Conservation (phyloP, 140 eudicot species). For the Cichorium intybus region DNA sequence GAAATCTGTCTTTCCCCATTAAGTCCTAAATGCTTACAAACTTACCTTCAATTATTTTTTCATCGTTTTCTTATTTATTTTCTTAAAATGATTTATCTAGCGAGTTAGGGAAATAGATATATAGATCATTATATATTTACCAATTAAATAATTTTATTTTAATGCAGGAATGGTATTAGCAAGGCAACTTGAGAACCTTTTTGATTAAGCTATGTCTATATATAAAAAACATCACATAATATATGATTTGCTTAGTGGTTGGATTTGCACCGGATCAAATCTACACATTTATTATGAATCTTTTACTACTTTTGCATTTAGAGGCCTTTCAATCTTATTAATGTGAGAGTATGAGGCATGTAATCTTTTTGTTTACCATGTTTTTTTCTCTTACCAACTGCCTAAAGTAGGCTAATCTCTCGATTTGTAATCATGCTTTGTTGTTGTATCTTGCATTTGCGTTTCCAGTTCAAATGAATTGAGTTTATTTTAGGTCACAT, state of each 20-base stretch:
- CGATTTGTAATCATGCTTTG: slow-evolving; percentile 14
- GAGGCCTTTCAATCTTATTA: slow-evolving; percentile 3
- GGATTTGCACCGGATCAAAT: slow-evolving; percentile 6
- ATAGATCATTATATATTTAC: neutral
- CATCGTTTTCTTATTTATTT: no score
- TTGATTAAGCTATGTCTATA: slow-evolving; percentile 25
- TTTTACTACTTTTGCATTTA: slow-evolving; percentile 8
- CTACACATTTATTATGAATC: neutral
- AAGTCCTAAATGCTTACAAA: no score
- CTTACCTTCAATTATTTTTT: neutral
- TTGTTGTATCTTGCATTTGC: slow-evolving; percentile 21
- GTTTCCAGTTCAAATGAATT: neutral
- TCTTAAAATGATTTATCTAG: no score
- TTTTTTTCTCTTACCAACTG: slow-evolving; percentile 15
- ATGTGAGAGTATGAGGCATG: slow-evolving; percentile 11
- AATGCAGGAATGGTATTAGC: slow-evolving; percentile 8
- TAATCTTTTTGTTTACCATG: slow-evolving; percentile 4
- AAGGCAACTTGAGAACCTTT: slow-evolving; percentile 16
- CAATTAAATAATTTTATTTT: neutral
- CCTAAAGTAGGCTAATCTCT: slow-evolving; percentile 7
- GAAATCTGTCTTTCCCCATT: no score
- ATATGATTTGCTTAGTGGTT: slow-evolving; percentile 4
- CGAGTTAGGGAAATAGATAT: no score
- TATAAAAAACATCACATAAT: slow-evolving; percentile 17
- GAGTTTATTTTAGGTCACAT: neutral